Conservation (phyloP, 257 asterid species). For the Solanum stenotomum region DNA sequence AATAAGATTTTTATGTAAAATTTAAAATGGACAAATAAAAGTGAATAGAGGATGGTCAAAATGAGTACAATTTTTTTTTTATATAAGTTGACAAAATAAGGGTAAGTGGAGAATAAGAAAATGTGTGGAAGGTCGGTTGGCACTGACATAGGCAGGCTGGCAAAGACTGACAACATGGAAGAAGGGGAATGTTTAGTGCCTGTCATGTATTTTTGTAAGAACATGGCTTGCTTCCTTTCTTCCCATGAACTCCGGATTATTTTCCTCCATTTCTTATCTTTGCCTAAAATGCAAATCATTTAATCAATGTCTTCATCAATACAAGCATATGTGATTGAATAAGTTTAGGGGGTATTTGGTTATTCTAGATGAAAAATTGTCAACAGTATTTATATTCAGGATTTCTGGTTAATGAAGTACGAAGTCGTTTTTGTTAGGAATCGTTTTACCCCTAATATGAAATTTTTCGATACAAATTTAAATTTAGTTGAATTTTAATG, state of each 20-base stretch:
- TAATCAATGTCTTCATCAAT: background rate
- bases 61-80: too few relatives aligned
- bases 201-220: background rate
- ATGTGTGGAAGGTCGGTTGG: background rate
- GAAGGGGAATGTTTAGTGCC: background rate
- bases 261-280: background rate
- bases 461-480: fast-evolving
- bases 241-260: background rate
- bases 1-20: background rate
- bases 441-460: fast-evolving
- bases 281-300: background rate
- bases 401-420: too few relatives aligned
- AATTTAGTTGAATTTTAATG: background rate
- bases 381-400: too few relatives aligned
- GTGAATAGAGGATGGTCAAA: too few relatives aligned
- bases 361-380: background rate
- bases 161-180: background rate
- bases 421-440: too few relatives aligned
- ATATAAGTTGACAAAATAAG: background rate
- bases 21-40: too few relatives aligned
- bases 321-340: background rate
- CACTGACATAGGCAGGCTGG: background rate
- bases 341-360: background rate
- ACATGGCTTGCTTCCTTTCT: background rate
- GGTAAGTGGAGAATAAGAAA: background rate